phyloP scores from a whole-genome alignment of 73 alveolate species.

The Stentor roeselii region DNA sequence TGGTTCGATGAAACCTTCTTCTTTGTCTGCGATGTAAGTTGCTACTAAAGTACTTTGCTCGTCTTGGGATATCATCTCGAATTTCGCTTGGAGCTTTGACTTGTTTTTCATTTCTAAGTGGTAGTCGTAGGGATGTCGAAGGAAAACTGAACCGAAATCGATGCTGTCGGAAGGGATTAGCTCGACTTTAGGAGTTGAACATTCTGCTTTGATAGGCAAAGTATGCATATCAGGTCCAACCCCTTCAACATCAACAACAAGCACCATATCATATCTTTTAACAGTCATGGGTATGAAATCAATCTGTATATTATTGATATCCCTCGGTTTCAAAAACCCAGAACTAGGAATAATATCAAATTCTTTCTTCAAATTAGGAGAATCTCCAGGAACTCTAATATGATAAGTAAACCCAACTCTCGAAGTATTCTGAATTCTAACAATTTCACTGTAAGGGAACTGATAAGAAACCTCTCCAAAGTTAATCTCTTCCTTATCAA shows the following conservation, averaged over 20 bases:
- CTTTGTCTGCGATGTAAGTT: conserved; percentile 90
- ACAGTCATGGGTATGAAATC: conserved; percentile 93
- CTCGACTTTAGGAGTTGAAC: conserved; percentile 97
- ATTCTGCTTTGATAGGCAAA: conserved; percentile 97
- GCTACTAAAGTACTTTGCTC: conserved; percentile 95
- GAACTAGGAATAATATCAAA: conserved; percentile 96
- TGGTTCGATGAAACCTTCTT: conserved; percentile 91
- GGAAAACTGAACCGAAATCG: conserved; percentile 92
- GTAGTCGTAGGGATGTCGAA: conserved; percentile 92
- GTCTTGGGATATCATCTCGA: conserved; percentile 95
- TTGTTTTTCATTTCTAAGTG: conserved; percentile 91
- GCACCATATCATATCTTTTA: conserved; percentile 91
- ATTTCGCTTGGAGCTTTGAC: conserved; percentile 97
- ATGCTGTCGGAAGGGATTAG: conserved; percentile 97
- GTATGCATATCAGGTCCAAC: conserved; percentile 98
- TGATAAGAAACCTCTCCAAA: conserved; percentile 98
- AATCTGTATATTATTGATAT: conserved; percentile 87
- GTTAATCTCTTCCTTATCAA: conserved; percentile 94
- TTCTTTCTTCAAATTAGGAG: conserved; percentile 93
- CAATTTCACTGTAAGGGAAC: conserved; percentile 93
- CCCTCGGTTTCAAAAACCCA: conserved; percentile 91
- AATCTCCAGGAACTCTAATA: conserved; percentile 99
- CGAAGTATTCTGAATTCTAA: conserved; percentile 72
- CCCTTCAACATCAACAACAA: conserved; percentile 98
- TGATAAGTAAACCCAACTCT: conserved; percentile 96